These are phyloP conservation scores for Pseudogymnoascus sp. DNA, from an alignment of 2,329 filamentous ascomycete genomes.

Conservation along the genomic window DNA sequence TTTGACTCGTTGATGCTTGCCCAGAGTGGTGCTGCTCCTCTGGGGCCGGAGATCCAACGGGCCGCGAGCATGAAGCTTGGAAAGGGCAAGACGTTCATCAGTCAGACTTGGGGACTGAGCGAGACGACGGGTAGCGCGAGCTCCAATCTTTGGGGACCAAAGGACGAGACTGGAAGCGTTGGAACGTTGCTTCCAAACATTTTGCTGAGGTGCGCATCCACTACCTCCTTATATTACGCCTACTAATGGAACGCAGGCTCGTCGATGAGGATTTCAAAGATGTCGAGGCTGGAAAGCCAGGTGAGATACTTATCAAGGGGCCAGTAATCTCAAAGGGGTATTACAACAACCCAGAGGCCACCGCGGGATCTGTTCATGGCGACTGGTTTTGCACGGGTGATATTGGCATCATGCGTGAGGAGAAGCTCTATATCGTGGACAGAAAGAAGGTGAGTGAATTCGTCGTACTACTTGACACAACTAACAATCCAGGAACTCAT, in stretches of 20 bases:
- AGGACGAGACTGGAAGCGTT: conserved; percentile 41
- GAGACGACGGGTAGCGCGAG: conserved; percentile 69
- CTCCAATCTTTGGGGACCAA: conserved; percentile 51
- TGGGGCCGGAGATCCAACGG: conserved; percentile 43
- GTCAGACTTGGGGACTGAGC: conserved; percentile 70
- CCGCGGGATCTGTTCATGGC: conserved; percentile 23
- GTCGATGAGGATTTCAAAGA: conserved; percentile 48
- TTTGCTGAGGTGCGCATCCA: background rate
- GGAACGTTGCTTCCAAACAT: conserved; percentile 65
- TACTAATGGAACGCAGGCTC: conserved; percentile 41
- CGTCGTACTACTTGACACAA: background rate
- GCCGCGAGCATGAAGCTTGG: conserved; percentile 46
- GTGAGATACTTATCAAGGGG: conserved; percentile 65
- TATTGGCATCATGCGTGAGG: conserved; percentile 22
- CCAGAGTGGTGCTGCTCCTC: conserved; percentile 56
- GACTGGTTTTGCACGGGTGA: conserved; percentile 24
- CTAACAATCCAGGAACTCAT: conserved; percentile 35
- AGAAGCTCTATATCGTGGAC: conserved; percentile 59
- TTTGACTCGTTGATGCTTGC: conserved; percentile 43
- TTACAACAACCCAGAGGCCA: conserved; percentile 51
- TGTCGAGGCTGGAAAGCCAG: conserved; percentile 45
- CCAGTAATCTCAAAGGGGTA: conserved; percentile 72
- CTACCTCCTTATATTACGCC: background rate
- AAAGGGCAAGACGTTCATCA: conserved; percentile 43
- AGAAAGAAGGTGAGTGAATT: conserved; percentile 46